Percentiles rank a stretch among this genome's conserved stretches.
Conservation (phyloP, 225 moss, liverwort and hornwort species). For the Sphagnum tenellum region DNA sequence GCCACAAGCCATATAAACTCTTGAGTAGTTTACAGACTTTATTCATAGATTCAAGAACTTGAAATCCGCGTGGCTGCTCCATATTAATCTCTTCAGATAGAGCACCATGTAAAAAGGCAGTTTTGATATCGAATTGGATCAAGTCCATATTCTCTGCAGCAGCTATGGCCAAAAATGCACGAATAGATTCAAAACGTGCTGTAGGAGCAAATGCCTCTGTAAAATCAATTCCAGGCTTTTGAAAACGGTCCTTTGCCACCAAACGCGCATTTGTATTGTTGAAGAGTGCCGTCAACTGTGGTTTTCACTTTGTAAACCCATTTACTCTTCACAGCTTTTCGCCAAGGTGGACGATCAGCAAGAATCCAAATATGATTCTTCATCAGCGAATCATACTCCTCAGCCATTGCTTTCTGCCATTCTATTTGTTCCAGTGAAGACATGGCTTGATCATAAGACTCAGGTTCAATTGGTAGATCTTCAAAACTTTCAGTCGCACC, state of each 20-base stretch:
- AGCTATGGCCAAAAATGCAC: slow-evolving; percentile 1
- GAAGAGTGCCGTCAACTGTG: background rate
- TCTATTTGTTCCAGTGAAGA: background rate
- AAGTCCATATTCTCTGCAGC: background rate
- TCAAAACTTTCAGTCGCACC: too few species aligned
- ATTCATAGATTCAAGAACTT: background rate
- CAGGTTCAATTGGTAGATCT: too few species aligned
- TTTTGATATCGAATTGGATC: slow-evolving; percentile 9
- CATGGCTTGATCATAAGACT: too few species aligned
- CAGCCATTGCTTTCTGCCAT: slow-evolving; percentile 1
- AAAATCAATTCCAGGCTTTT: slow-evolving; percentile 4
- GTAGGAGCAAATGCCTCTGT: slow-evolving; percentile 1
- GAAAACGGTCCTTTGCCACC: slow-evolving; percentile 1
- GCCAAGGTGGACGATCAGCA: background rate
- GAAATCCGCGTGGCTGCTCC: slow-evolving; percentile 3
- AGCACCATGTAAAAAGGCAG: slow-evolving; percentile 3
- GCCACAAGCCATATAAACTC: slow-evolving; percentile 1
- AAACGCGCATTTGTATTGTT: slow-evolving; percentile 5
- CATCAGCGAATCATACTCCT: slow-evolving; percentile 1
- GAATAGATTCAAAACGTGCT: slow-evolving; percentile 1
- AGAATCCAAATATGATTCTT: slow-evolving; percentile 9
- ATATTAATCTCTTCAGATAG: slow-evolving; percentile 5
- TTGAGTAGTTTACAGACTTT: background rate
- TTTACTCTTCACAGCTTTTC: slow-evolving; percentile 1
- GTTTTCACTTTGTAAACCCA: slow-evolving; percentile 5